phyloP scores from a whole-genome alignment of 371 early-diverging fungal genomes.

The Homolaphlyctis polyrhiza region DNA sequence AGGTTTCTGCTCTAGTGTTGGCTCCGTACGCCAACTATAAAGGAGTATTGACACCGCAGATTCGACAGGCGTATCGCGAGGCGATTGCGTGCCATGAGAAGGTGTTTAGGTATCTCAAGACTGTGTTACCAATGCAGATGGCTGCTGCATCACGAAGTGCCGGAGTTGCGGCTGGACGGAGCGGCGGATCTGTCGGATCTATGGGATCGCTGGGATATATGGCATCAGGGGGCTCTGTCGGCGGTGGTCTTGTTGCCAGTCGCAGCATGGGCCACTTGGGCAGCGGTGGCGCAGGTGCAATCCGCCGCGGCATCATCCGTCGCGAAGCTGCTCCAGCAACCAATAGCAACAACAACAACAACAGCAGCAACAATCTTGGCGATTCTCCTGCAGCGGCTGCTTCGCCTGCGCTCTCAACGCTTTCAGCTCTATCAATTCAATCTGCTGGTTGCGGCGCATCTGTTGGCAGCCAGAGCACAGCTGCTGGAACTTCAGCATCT shows the following conservation, averaged over 20 bases:
- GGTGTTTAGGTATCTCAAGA: constrained; percentile 40
- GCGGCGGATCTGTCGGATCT: too few species aligned
- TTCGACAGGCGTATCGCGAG: constrained; percentile 31
- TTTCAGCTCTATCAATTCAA: too few species aligned
- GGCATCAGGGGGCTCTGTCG: neutral
- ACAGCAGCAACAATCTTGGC: too few species aligned
- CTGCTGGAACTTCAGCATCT: neutral
- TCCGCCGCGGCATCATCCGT: neutral
- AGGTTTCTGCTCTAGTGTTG: constrained; percentile 35
- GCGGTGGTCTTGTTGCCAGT: neutral
- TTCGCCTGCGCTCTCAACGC: too few species aligned
- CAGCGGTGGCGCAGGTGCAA: neutral
- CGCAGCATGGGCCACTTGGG: neutral
- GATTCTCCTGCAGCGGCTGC: too few species aligned
- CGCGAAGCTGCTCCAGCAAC: neutral
- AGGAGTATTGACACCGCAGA: constrained; percentile 41
- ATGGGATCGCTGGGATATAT: neutral
- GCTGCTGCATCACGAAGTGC: neutral
- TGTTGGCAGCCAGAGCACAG: constrained; percentile 1
- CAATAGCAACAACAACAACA: neutral
- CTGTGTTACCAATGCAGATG: neutral
- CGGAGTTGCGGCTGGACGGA: neutral
- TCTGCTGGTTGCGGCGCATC: constrained; percentile 1
- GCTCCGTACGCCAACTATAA: constrained; percentile 31
- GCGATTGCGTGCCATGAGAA: constrained; percentile 41